A percentile compares a stretch with the other conserved stretches of the same genome.
phyloP scores from a whole-genome alignment of 306 rosid species.

The Begonia masoniana region DNA sequence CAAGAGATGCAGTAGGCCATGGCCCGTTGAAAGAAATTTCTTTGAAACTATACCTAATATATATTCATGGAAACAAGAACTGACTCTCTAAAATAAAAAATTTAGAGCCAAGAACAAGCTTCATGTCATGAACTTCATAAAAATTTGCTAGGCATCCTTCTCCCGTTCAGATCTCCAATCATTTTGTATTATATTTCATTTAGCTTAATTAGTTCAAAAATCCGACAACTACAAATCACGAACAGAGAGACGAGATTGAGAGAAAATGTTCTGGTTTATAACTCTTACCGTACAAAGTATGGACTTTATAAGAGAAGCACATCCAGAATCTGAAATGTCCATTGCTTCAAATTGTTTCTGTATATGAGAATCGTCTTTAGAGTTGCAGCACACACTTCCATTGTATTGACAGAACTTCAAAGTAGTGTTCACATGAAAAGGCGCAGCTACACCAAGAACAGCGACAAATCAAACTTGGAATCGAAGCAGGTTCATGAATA shows the following conservation, averaged over 20 bases:
- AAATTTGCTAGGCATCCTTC: slow-evolving; percentile 12
- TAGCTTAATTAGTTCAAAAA: no score
- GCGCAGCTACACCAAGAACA: slow-evolving; percentile 46
- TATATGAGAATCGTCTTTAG: slow-evolving; percentile 50
- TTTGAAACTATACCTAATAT: no score
- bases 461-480: slow-evolving; percentile 1
- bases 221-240: not conserved
- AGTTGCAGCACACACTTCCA: slow-evolving; percentile 76
- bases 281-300: slow-evolving; percentile 71
- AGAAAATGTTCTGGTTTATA: not conserved
- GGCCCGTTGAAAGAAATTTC: no score
- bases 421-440: slow-evolving; percentile 33
- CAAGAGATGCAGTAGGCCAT: no score
- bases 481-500: not conserved
- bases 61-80: no score
- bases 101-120: no score
- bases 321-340: slow-evolving; percentile 55
- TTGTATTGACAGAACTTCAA: slow-evolving; percentile 67
- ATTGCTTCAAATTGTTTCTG: slow-evolving; percentile 49
- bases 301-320: slow-evolving; percentile 69
- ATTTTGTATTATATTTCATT: slow-evolving; percentile 3
- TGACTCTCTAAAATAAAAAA: no score
- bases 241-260: not conserved
- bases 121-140: no score
- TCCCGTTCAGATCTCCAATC: slow-evolving; percentile 23